Evolutionary conservation across 2,329 filamentous ascomycete species (phyloP), one percentile per base, ranked within the genome.

Genomic region (Neophaeococcomyces aloes): DNA sequence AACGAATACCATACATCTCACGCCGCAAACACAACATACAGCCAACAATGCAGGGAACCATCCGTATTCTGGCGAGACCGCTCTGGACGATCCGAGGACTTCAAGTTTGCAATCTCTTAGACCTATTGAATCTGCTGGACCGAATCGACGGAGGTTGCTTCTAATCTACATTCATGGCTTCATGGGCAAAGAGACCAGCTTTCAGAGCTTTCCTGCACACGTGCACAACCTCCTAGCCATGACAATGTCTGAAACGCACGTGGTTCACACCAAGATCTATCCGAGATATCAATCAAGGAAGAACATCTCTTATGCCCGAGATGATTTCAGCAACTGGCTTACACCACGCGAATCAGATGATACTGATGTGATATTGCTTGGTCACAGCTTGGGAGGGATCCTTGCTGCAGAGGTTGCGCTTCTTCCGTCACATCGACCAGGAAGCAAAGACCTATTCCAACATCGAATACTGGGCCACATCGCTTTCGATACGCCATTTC

Each of bases 341-440:
- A 69, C 74, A 46, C 86, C 86, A 5, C 85, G 93, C 55, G 82
- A 89, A 60, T 76, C 76, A 21, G 65, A 72, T 3, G 74, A 69
- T 15, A 87, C 86, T 1, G 88, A 95, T 65, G 72, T 93, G 2
- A 71, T 95, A 15, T 70, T 95, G 2, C 68, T 94, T 2, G 87
- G 88, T 1, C 88, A 94, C 61, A 93, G 85, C 32, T 89, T 95
- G 78, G 88, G 88, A 13, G 88, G 88, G 1, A 70, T 95, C 18
- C 63, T 95, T 19, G 77, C 83, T 19, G 85, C 84, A 1, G 88
- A 95, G 55, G 75, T 93, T 19, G 78, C 78, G 2, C 66, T 94
- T 34, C 72, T 83, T 60, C 62, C 52, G 10, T 55, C 64, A 2
- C 41, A 49, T 14, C 27, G 33, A 3, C 33, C 48, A 21, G 47